Base-by-base conservation (phyloP, 805 yeast species). In the Wickerhamiella azymoides region DNA sequence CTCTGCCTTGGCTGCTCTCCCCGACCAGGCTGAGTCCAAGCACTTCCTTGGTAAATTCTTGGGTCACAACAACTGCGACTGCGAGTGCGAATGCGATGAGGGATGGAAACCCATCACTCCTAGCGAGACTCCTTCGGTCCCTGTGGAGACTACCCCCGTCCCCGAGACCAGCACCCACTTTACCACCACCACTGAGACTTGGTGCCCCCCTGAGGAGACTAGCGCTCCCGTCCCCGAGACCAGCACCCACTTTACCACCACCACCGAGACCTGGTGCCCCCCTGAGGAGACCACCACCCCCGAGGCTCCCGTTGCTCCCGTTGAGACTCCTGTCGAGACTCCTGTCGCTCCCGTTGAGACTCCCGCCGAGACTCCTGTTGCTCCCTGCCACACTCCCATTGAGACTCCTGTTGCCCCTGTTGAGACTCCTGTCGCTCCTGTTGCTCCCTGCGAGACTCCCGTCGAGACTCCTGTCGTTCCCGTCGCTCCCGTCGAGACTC, bases 41-140 rank as follows among this genome's bases (percentile, higher is more conserved):
- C 9, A 13, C 24, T 19, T 41, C 32, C 21, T 37, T 11, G 10
- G 25, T 7, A 10, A 30, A 24, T 28, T 16, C 18, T 10, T 16
- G 32, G 25, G 30, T 13, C 25, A 27, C 10, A 13, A 17, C 24
- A n/a, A 6, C 10, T 32, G 26, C 5, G 41, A 39, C 35, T 16
- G 30, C 24, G 24, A 17, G 35, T 30, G 35, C 24, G 41, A 27
- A 14, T 28, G 33, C 18, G 36, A 39, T 19, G 43, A 32, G 24
- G 39, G 38, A 21, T 41, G 44, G 35, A 37, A 28, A 4, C 32
- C 28, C 17, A 16, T 13, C 21, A 39, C 41, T n/a, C n/a, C n/a
- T n/a, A n/a, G n/a, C 24, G 24, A 21, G 26, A 10, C 39, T 25
- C 19, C 39, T 19, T 19, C 39, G n/a, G 16, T 13, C 24, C 24